Conservation (phyloP, 345 rosid species). For the Citrus glauca region DNA sequence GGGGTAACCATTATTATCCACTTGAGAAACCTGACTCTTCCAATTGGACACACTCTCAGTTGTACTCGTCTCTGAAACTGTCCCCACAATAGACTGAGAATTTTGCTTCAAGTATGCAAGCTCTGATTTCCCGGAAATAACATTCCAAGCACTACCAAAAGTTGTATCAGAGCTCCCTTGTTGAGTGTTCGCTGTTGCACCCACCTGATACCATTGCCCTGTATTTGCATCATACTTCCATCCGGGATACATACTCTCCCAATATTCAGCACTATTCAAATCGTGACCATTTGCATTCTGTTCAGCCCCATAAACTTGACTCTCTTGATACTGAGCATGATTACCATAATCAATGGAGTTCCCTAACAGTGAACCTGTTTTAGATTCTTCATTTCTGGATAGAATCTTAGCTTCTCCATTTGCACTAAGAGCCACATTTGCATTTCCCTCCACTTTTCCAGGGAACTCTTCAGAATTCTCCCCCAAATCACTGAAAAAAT, state of each 20-base stretch:
- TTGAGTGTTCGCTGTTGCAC: conserved; percentile 22
- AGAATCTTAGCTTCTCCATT: conserved; percentile 8
- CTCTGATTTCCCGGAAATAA: conserved; percentile 43
- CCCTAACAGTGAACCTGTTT: conserved; percentile 22
- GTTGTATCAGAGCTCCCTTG: conserved; percentile 33
- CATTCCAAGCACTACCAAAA: conserved; percentile 40
- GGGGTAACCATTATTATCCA: conserved; percentile 66
- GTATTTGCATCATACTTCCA: conserved; percentile 74
- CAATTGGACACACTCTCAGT: conserved; percentile 55
- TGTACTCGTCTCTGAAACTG: conserved; percentile 39
- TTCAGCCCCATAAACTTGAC: conserved; percentile 31
- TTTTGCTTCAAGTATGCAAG: conserved; percentile 58
- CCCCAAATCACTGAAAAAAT: conserved; percentile 65
- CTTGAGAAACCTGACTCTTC: conserved; percentile 60
- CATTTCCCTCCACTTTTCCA: conserved; percentile 29
- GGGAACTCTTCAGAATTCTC: conserved; percentile 37
- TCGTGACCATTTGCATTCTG: conserved; percentile 45
- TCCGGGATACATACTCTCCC: conserved; percentile 90
- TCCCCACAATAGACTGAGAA: conserved; percentile 50
- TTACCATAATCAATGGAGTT: conserved; percentile 26
- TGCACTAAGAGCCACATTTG: not conserved
- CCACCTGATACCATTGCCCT: conserved; percentile 84
- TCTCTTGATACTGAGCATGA: conserved; percentile 34
- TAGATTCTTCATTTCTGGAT: conserved; percentile 25
- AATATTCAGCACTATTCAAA: conserved; percentile 47